These are phyloP conservation scores for Trichoderma asperellum DNA, from an alignment of 2,329 filamentous ascomycete genomes.

Conservation along the genomic window DNA sequence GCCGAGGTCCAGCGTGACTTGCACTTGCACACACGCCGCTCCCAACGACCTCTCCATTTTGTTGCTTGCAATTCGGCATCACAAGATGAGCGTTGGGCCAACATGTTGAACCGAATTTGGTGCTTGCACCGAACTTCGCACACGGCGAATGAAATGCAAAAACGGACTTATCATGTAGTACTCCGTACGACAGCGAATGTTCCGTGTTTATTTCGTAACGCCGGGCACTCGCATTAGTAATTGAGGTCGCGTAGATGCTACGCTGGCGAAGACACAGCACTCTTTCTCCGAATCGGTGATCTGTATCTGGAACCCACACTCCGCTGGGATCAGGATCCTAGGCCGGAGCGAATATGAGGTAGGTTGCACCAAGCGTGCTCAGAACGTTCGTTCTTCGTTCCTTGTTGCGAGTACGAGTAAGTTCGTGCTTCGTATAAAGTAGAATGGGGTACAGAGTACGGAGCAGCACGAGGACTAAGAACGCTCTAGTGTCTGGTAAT, in stretches of 20 bases:
- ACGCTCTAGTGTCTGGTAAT: background rate
- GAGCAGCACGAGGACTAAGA: background rate
- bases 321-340: slow-evolving; percentile 10
- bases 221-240: slow-evolving; percentile 6
- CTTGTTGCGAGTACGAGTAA: background rate
- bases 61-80: background rate
- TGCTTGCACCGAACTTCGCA: slow-evolving; percentile 13
- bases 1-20: background rate
- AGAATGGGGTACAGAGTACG: no score
- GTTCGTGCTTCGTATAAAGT: background rate
- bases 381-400: background rate
- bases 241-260: background rate
- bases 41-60: background rate
- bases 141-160: background rate
- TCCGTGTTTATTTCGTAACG: background rate
- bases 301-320: slow-evolving; percentile 4
- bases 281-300: slow-evolving; percentile 11
- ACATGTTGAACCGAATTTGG: slow-evolving; percentile 12
- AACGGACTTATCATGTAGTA: background rate
- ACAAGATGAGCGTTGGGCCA: background rate
- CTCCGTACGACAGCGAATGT: background rate
- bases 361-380: background rate
- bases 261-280: background rate
- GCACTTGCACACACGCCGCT: background rate
- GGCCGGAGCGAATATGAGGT: slow-evolving; percentile 12